phyloP scores from a whole-genome alignment of 2,329 filamentous ascomycete genomes.

The Zelopaecilomyces penicillatus region DNA sequence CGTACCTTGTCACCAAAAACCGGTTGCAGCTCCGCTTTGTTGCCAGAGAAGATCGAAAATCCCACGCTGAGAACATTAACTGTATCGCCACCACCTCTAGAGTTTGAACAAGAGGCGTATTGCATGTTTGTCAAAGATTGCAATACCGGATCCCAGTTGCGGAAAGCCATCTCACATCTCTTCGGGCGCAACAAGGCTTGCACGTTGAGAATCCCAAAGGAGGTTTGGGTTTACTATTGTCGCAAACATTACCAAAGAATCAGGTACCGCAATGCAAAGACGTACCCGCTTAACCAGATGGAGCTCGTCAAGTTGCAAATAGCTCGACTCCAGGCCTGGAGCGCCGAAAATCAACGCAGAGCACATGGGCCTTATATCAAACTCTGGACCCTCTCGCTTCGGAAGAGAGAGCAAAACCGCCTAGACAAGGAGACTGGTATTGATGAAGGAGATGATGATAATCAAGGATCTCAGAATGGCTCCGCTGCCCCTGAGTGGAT shows the following conservation, averaged over 20 bases:
- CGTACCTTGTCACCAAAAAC: too few species aligned
- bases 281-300: conserved; percentile 55
- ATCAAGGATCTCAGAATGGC: conserved; percentile 19
- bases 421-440: conserved; percentile 26
- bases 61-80: too few species aligned
- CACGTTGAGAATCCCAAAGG: conserved; percentile 59
- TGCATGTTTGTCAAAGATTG: conserved; percentile 53
- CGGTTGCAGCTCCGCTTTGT: neutral
- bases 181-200: conserved; percentile 77
- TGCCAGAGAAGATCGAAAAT: conserved; percentile 9
- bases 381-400: conserved; percentile 52
- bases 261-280: conserved; percentile 56
- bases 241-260: conserved; percentile 76
- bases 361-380: conserved; percentile 24
- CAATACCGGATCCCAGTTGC: conserved; percentile 50
- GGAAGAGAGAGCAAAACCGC: conserved; percentile 56
- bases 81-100: too few species aligned
- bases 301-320: conserved; percentile 57
- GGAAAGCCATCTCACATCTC: conserved; percentile 73
- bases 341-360: conserved; percentile 35
- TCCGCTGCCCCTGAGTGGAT: conserved; percentile 43
- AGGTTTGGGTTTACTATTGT: conserved; percentile 69
- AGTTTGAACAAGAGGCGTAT: conserved; percentile 18
- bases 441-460: conserved; percentile 26
- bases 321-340: conserved; percentile 55